phyloP scores from a whole-genome alignment of 257 asterid genomes.

The Fraxinus americana region DNA sequence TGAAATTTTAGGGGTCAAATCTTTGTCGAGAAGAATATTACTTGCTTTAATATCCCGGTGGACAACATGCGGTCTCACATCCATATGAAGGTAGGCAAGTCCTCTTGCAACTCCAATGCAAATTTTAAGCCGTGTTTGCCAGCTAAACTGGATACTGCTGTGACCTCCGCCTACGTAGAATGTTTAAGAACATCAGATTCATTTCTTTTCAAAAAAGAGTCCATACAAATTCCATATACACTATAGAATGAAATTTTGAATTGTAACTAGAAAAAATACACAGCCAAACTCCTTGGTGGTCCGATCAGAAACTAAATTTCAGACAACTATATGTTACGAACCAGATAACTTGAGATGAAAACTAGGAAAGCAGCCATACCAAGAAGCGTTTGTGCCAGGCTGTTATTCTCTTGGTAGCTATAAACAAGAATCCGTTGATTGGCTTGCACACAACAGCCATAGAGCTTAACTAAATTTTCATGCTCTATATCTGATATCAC shows the following conservation, averaged over 20 bases:
- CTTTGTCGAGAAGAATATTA: conserved; percentile 85
- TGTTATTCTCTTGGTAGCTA: conserved; percentile 87
- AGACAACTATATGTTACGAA: not conserved
- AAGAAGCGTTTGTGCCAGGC: conserved; percentile 83
- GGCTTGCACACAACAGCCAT: conserved; percentile 90
- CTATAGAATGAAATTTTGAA: not conserved
- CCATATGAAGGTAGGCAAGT: conserved; percentile 92
- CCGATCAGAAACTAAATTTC: not conserved
- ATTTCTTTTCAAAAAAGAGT: conserved; percentile 2
- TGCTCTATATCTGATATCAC: conserved; percentile 83
- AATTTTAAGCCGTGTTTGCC: conserved; percentile 72
- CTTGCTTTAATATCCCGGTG: conserved; percentile 98
- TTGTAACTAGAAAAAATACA: not conserved
- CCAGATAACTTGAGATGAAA: conserved; percentile 11
- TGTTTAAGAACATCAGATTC: conserved; percentile 22
- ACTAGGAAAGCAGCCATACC: conserved; percentile 46
- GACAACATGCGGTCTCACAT: conserved; percentile 79
- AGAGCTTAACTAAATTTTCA: conserved; percentile 81
- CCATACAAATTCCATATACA: not conserved
- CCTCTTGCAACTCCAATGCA: conserved; percentile 84
- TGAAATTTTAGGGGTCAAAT: conserved; percentile 81
- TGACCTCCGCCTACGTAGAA: conserved; percentile 54
- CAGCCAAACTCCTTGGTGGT: not conserved
- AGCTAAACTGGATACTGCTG: conserved; percentile 53
- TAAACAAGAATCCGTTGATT: conserved; percentile 82